Evolutionary conservation across 78 protist genomes (phyloP).

Genomic region (Monosiga brevicollis): DNA sequence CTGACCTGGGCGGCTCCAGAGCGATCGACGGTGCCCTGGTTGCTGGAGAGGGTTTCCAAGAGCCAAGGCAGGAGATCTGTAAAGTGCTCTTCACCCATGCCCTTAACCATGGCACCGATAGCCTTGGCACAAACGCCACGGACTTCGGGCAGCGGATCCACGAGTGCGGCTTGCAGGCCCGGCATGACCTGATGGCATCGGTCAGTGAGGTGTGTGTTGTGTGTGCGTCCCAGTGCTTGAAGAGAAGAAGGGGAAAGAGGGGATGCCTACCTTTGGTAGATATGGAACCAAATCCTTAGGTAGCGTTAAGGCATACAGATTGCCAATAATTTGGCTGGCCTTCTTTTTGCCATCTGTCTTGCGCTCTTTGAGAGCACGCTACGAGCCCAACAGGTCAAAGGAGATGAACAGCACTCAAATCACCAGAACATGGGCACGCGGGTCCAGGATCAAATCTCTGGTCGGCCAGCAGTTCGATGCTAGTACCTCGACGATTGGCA

Average conservation of each 20-base stretch:
- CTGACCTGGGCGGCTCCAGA: conserved; percentile 75
- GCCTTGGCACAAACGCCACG: conserved; percentile 59
- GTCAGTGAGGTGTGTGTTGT: conserved; percentile 15
- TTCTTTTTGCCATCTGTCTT: conserved; percentile 51
- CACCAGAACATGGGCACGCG: background rate
- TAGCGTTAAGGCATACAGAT: conserved; percentile 59
- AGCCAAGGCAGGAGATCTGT: conserved; percentile 64
- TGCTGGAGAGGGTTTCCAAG: conserved; percentile 40
- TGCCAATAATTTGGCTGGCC: conserved; percentile 59
- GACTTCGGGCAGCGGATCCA: conserved; percentile 79
- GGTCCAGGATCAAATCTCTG: no score
- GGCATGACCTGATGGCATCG: conserved; percentile 71
- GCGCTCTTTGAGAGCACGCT: conserved; percentile 69
- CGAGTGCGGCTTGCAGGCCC: conserved; percentile 43
- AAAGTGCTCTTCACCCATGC: conserved; percentile 67
- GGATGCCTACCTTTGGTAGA: no score
- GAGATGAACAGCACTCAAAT: no score
- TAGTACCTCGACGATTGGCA: conserved; percentile 62
- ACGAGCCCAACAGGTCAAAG: no score
- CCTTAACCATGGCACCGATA: conserved; percentile 49
- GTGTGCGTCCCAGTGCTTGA: no score
- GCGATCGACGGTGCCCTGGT: conserved; percentile 62
- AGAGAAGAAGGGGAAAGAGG: no score
- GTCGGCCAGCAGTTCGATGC: no score
- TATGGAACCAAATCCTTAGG: no score